Conservation (phyloP, 805 yeast species). For the Candida ovalis region DNA sequence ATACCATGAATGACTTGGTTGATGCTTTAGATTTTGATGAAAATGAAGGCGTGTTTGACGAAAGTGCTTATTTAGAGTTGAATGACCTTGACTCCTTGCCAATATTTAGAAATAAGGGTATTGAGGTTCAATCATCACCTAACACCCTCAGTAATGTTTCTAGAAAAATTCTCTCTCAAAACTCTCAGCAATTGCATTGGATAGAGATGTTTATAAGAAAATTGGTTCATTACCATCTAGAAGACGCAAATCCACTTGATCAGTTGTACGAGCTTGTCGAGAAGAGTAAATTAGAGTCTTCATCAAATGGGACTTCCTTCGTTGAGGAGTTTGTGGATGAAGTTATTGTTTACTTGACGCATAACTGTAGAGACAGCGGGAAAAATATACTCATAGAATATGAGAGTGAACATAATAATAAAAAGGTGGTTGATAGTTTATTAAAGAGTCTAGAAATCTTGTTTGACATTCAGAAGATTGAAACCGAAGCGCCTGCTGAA, state of each 20-base stretch:
- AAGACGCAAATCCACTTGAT: conserved; percentile 7
- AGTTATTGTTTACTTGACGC: background rate
- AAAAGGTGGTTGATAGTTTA: background rate
- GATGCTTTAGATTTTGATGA: conserved; percentile 40
- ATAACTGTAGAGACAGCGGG: background rate
- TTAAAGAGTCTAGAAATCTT: background rate
- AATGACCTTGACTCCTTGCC: conserved; percentile 19
- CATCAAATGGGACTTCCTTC: background rate
- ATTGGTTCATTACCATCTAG: conserved; percentile 6
- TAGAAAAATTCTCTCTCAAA: conserved; percentile 14
- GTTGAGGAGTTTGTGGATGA: conserved; percentile 3
- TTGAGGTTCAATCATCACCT: conserved; percentile 7
- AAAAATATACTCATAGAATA: background rate
- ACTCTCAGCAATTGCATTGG: conserved; percentile 21
- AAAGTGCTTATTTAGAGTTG: conserved; percentile 17
- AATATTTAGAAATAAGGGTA: conserved; percentile 10
- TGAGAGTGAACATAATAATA: background rate
- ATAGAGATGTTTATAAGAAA: conserved; percentile 7
- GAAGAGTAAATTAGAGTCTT: background rate
- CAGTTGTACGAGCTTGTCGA: conserved; percentile 10
- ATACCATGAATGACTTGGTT: conserved; percentile 41
- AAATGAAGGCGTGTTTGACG: conserved; percentile 5
- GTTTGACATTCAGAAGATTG: background rate
- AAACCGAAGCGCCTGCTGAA: too few species aligned
- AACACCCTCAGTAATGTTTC: conserved; percentile 11